Evolutionary conservation across 371 early-diverging fungal species (phyloP).

Genomic region (Mucor indicus): DNA sequence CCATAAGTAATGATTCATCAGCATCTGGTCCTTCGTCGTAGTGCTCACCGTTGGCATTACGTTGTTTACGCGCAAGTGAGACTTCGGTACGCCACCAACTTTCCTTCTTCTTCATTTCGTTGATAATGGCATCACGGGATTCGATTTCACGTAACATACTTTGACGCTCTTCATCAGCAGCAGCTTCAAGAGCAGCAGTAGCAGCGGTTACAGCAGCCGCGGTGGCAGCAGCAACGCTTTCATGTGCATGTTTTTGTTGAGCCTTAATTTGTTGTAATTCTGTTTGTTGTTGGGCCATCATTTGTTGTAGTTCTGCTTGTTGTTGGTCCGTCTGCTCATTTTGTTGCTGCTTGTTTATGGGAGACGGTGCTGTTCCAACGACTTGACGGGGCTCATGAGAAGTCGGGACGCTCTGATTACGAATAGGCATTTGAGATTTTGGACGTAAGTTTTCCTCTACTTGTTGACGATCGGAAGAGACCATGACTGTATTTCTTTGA

Average conservation of each 20-base stretch:
- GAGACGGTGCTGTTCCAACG: no score
- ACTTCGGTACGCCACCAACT: constrained; percentile 56
- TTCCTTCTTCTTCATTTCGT: constrained; percentile 50
- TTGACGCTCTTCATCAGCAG: constrained; percentile 18
- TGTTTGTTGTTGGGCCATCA: not conserved
- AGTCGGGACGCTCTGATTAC: no score
- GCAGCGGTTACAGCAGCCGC: not conserved
- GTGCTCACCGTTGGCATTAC: constrained; percentile 8
- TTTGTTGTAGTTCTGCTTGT: not conserved
- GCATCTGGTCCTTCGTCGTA: constrained; percentile 34
- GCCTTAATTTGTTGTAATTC: no score
- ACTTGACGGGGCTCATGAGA: no score
- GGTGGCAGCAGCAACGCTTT: not conserved
- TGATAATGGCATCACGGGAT: constrained; percentile 37
- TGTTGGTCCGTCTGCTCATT: not conserved
- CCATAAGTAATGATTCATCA: constrained; percentile 33
- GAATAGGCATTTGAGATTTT: constrained; percentile 17
- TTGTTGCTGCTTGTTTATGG: no score
- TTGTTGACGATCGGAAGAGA: not conserved
- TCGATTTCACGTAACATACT: constrained; percentile 37
- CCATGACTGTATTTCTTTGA: constrained; percentile 25
- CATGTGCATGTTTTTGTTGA: not conserved
- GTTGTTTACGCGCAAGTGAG: constrained; percentile 36
- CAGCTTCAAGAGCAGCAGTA: constrained; percentile 1
- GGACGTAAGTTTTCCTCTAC: no score